These are phyloP conservation scores for Fusarium bulbicola DNA, from an alignment of 2,329 filamentous ascomycete species.

Conservation along the genomic window DNA sequence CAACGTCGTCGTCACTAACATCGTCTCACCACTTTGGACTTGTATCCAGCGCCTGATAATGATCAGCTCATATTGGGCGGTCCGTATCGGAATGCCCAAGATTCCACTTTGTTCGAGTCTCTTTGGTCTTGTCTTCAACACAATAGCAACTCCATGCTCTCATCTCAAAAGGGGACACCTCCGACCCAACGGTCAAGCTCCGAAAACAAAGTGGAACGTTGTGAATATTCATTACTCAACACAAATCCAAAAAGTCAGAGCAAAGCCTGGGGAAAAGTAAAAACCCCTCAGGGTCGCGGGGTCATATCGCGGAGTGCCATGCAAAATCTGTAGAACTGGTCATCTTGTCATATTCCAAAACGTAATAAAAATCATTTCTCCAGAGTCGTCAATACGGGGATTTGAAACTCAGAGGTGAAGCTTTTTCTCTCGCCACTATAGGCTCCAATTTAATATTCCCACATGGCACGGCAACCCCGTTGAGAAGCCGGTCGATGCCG, in stretches of 20 bases:
- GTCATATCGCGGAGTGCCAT: conserved; percentile 20
- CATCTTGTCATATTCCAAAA: conserved; percentile 21
- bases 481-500: conserved; percentile 32
- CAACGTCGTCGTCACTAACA: background rate
- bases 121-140: background rate
- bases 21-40: too few species aligned
- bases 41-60: background rate
- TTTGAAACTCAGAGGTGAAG: conserved; percentile 6
- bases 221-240: conserved; percentile 19
- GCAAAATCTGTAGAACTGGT: background rate
- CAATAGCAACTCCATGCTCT: background rate
- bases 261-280: conserved; percentile 5
- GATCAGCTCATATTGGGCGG: background rate
- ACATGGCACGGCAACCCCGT: conserved; percentile 17
- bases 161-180: background rate
- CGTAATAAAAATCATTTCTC: conserved; percentile 29
- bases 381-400: conserved; percentile 15
- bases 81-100: background rate
- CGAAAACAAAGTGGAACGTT: background rate
- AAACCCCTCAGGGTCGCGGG: conserved; percentile 23
- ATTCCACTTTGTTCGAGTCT: background rate
- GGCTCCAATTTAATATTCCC: conserved; percentile 24
- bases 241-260: conserved; percentile 1
- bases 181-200: background rate
- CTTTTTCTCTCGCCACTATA: conserved; percentile 11